These are phyloP conservation scores for Podosphaera leucotricha DNA, from an alignment of 2,329 filamentous ascomycete species.

Conservation along the genomic window DNA sequence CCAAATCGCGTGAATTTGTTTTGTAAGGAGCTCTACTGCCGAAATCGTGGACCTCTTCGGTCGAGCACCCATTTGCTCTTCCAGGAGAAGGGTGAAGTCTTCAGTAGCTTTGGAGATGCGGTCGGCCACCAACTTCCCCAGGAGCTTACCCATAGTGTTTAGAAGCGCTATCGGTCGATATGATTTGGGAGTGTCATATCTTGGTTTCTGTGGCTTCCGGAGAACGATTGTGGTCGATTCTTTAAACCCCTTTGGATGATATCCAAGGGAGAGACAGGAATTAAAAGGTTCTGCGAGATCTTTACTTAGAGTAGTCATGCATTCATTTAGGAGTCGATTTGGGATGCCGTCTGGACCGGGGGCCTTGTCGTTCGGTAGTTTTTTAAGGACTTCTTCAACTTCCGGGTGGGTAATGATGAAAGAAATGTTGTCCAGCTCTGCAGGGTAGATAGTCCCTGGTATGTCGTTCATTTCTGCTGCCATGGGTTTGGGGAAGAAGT, in stretches of 20 bases:
- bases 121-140: too few relatives aligned
- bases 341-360: not conserved
- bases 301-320: not conserved
- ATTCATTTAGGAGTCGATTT: not conserved
- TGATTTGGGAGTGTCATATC: not conserved
- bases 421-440: not conserved
- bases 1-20: too few relatives aligned
- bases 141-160: too few relatives aligned
- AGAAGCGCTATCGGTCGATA: too few relatives aligned
- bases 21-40: too few relatives aligned
- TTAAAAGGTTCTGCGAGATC: not conserved
- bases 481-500: not conserved
- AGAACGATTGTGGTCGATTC: too few relatives aligned
- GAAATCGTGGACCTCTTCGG: too few relatives aligned
- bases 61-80: not conserved
- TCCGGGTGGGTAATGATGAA: not conserved
- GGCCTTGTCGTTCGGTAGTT: not conserved
- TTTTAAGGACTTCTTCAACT: not conserved
- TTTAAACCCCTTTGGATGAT: not conserved
- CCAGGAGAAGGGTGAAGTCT: not conserved
- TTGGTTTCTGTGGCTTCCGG: too few relatives aligned
- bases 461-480: not conserved
- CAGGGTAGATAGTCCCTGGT: not conserved
- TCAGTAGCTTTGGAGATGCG: not conserved
- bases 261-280: not conserved